phyloP scores from a whole-genome alignment of 371 early-diverging fungal genomes.

The Haplosporangium sp. region DNA sequence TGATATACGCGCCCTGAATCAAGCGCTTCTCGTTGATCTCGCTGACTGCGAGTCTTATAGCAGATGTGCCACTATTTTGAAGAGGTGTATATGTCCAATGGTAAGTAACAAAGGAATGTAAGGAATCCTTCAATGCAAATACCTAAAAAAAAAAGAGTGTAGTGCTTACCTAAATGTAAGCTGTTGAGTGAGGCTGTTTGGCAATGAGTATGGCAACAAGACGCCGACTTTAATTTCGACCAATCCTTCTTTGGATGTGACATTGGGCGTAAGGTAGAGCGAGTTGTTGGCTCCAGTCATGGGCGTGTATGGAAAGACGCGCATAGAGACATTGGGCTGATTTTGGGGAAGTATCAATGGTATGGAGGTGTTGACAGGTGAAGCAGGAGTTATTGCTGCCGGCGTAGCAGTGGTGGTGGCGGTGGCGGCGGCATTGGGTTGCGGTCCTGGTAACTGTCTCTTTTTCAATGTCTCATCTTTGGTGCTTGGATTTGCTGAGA shows the following conservation, averaged over 20 bases:
- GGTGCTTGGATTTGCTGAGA: too few species aligned
- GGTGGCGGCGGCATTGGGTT: background rate
- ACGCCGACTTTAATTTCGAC: slow-evolving; percentile 68
- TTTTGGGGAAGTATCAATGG: slow-evolving; percentile 22
- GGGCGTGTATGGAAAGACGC: slow-evolving; percentile 39
- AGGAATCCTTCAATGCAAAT: background rate
- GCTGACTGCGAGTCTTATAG: slow-evolving; percentile 68
- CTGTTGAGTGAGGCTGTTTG: slow-evolving; percentile 48
- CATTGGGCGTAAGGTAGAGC: slow-evolving; percentile 43
- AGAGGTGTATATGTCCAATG: background rate
- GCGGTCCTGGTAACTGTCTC: background rate
- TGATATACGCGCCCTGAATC: slow-evolving; percentile 69
- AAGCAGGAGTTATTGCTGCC: background rate
- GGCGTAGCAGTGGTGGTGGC: background rate
- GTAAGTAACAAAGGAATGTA: background rate
- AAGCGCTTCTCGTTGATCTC: slow-evolving; percentile 65
- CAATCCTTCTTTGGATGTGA: slow-evolving; percentile 32
- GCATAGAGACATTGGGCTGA: slow-evolving; percentile 14
- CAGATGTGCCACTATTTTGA: slow-evolving; percentile 64
- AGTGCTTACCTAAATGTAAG: slow-evolving; percentile 35
- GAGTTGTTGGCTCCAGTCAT: slow-evolving; percentile 52
- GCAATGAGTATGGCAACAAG: slow-evolving; percentile 61
- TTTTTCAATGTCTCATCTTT: background rate
- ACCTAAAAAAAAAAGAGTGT: background rate
- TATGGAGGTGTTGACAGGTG: background rate